Base-by-base conservation (phyloP, 1,284 basidiomycete species). In the Gomphus sp. region DNA sequence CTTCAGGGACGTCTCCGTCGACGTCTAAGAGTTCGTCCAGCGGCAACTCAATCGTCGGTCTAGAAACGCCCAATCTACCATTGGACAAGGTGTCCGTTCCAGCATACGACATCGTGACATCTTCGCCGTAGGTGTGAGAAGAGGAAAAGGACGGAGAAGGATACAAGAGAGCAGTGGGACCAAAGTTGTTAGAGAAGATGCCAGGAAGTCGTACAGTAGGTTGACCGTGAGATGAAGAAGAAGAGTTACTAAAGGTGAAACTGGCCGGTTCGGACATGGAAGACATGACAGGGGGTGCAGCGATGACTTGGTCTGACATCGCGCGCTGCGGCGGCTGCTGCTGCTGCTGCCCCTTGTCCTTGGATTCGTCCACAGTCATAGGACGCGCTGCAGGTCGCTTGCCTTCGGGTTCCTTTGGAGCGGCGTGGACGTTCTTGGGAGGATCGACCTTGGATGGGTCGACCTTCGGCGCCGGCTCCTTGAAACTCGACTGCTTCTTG, bases 1-100 rank as follows among this genome's bases (percentile, higher is more conserved):
- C 31, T 10, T 47, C 52, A 9, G 60, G 56, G 63, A 66, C 70
- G 64, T 73, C 72, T n/a, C 50, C 51, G 9, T 59, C 58, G 28
- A 72, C 68, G 25, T 66, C 64, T 62, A 91, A 77, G 60, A 91
- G 76, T 62, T 91, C 87, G 63, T 91, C 88, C 28, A 91, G 78
- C 9, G 84, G 83, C 36, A 91, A 79, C 68, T 90, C 87, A 65
- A 90, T 89, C 37, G 87, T 90, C 0, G 89, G 89, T 11, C 87
- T 81, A 16, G 78, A 69, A 62, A 91, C 82, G 69, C 78, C 79
- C 67, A 90, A 80, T 41, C 75, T 72, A 51, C 61, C 64, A 56
- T 62, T 58, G 31, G 58, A 52, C 12, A 78, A 69, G 62, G 89
- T 81, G 70, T 78, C 79, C 66, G 89, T 80, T 41, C 75, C 72